Percentiles rank a stretch among this genome's conserved stretches.
These are phyloP conservation scores for Aspergillus sp. DNA, from an alignment of 2,329 filamentous ascomycete genomes.

Conservation along the genomic window DNA sequence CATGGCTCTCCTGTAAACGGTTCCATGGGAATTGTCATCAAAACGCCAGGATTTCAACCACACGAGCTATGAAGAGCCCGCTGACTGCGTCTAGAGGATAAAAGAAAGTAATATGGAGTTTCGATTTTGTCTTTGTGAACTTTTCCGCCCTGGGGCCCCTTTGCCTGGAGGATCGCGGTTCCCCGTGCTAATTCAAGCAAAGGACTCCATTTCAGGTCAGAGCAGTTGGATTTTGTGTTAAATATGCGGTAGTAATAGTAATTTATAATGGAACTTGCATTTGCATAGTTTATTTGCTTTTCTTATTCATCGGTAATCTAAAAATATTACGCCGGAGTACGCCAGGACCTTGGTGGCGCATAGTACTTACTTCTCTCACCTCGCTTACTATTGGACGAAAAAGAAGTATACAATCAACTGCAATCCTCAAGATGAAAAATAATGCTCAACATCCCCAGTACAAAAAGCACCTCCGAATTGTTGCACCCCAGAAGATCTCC, in stretches of 20 bases:
- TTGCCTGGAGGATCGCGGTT: not conserved
- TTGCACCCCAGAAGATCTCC: not conserved
- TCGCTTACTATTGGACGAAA: too few relatives aligned
- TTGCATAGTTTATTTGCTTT: not conserved
- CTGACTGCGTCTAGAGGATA: not conserved
- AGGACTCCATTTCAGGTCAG: not conserved
- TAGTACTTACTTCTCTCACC: too few relatives aligned
- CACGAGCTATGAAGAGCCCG: too few relatives aligned
- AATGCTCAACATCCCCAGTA: too few relatives aligned
- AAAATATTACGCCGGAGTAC: too few relatives aligned
- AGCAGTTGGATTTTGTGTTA: not conserved
- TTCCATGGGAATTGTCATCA: not conserved
- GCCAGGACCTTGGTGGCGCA: too few relatives aligned
- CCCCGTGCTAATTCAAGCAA: not conserved
- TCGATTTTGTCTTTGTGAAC: slow-evolving; percentile 2
- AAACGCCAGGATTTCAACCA: not conserved
- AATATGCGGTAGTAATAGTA: not conserved
- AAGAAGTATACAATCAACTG: too few relatives aligned
- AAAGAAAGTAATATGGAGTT: slow-evolving; percentile 13
- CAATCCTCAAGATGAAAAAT: too few relatives aligned
- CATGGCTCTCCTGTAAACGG: slow-evolving; percentile 44
- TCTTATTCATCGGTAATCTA: too few relatives aligned
- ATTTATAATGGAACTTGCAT: not conserved
- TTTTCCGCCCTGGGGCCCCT: not conserved
- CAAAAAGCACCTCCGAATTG: too few relatives aligned